Conservation (phyloP, 2,329 filamentous ascomycete species). For the Penicillium sp. region DNA sequence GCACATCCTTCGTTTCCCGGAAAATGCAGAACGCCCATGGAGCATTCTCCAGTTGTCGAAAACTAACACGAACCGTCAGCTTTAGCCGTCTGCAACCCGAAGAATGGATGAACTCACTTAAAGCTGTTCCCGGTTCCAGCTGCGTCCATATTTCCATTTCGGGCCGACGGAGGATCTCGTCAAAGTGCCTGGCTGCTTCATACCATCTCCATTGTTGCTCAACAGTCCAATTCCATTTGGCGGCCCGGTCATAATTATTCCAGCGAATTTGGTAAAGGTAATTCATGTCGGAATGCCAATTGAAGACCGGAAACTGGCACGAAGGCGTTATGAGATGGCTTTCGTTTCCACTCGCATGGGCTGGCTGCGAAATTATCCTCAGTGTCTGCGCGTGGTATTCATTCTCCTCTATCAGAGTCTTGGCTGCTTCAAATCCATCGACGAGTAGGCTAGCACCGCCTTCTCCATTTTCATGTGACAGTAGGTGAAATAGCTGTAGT, state of each 20-base stretch:
- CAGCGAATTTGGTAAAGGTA: slow-evolving; percentile 73
- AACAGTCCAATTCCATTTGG: slow-evolving; percentile 61
- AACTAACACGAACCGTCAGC: slow-evolving; percentile 55
- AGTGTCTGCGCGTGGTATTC: slow-evolving; percentile 64
- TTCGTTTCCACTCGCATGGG: slow-evolving; percentile 85
- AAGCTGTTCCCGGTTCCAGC: slow-evolving; percentile 74
- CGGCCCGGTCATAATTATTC: slow-evolving; percentile 89
- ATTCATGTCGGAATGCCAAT: slow-evolving; percentile 54
- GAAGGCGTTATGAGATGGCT: slow-evolving; percentile 80
- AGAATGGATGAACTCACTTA: slow-evolving; percentile 62
- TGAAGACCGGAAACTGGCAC: slow-evolving; percentile 72
- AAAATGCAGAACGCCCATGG: slow-evolving; percentile 83
- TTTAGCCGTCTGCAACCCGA: not conserved
- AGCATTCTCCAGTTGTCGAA: slow-evolving; percentile 97
- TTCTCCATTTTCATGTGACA: slow-evolving; percentile 69
- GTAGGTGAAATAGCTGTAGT: slow-evolving; percentile 88
- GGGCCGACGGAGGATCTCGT: slow-evolving; percentile 68
- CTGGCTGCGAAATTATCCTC: slow-evolving; percentile 63
- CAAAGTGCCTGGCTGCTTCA: slow-evolving; percentile 74
- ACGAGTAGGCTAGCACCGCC: slow-evolving; percentile 84
- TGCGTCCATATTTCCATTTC: slow-evolving; percentile 79
- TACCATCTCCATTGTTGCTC: slow-evolving; percentile 72
- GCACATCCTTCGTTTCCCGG: slow-evolving; percentile 83
- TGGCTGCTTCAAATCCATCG: slow-evolving; percentile 80
- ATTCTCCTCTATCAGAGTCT: slow-evolving; percentile 60